These are phyloP conservation scores for Quercus gilva DNA, from an alignment of 306 rosid genomes.

Conservation along the genomic window DNA sequence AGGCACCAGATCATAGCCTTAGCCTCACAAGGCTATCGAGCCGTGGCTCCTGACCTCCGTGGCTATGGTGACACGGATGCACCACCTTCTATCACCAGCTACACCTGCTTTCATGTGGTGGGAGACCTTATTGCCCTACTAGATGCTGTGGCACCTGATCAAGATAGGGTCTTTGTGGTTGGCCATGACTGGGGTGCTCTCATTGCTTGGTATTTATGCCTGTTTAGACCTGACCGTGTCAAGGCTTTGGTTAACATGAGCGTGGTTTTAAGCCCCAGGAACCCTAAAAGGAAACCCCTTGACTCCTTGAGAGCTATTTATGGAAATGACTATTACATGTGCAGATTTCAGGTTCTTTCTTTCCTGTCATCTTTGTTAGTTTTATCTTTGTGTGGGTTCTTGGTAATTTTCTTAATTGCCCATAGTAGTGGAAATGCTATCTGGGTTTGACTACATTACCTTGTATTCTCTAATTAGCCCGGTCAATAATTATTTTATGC, in stretches of 20 bases:
- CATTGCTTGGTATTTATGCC: constrained; percentile 60
- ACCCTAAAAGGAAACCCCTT: constrained; percentile 52
- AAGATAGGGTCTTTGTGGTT: constrained; percentile 75
- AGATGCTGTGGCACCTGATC: constrained; percentile 34
- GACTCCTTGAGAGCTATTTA: constrained; percentile 40
- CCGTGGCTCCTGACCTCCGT: constrained; percentile 77
- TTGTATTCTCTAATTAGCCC: too few species aligned
- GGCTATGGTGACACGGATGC: constrained; percentile 71
- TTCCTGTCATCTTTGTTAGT: neutral
- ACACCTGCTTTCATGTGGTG: constrained; percentile 54
- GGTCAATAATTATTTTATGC: too few species aligned
- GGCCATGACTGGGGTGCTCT: constrained; percentile 91
- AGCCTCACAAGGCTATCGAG: constrained; percentile 60
- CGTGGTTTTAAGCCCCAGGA: constrained; percentile 46
- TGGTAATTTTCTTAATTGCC: neutral
- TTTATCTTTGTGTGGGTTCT: neutral
- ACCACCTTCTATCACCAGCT: constrained; percentile 27
- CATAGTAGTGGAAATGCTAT: neutral
- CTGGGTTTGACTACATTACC: too few species aligned
- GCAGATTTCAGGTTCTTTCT: constrained; percentile 69
- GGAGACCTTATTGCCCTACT: constrained; percentile 68
- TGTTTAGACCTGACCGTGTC: constrained; percentile 61
- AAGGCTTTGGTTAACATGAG: constrained; percentile 66
- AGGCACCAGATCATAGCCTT: constrained; percentile 73
- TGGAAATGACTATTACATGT: constrained; percentile 62